Evolutionary conservation across 78 protist species (phyloP), one percentile per base, ranked within the genome.

Genomic region (Dictyostelium citrinum): DNA sequence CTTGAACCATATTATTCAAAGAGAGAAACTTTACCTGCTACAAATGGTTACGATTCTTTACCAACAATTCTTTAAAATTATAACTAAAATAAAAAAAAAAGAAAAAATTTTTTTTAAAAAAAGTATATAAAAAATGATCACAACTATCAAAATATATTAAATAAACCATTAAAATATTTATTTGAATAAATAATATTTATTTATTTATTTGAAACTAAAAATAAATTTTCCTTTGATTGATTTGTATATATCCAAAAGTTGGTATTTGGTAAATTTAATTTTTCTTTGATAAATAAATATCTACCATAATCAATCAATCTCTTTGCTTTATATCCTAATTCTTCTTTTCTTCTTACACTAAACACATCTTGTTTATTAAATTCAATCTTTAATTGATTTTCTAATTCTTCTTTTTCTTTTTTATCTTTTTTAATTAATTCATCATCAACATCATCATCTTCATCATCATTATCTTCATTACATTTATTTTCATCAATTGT

Each of bases 21-120:
- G 33, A 61, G 90, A 77, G 95, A 91, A 75, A 79, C 91, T 27
- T 46, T 84, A 58, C 91, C 91, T n/a, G 91, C 91, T 16, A 84
- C 91, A 4, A 84, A 84, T 75, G 91, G 91, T 60, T 84, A 84
- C 33, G 91, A 84, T 76, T 75, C 83, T 35, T 75, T 84, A 72
- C 91, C 91, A 84, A 78, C 31, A 43, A 78, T 78, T 75, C 35
- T 71, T 71, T 71, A 55, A 55, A 3, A 16, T 9, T 14, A 49
- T 14, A 49, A 49, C 12, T 14, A 49, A 55, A 55, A 55, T 20
- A 20, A 55, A 55, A 55, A 20, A 55, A 55, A 39, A 39, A 39
- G 5, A 5, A 39, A 39, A 39, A 39, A 39, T 5, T 39, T 39
- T 39, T 39, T 39, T 45, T 10, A 45, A 45, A 45, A 12, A 45